A percentile compares a stretch with the other conserved stretches of the same genome.
Conservation (phyloP, 2,329 filamentous ascomycete species). For the Colletotrichum kahawae region DNA sequence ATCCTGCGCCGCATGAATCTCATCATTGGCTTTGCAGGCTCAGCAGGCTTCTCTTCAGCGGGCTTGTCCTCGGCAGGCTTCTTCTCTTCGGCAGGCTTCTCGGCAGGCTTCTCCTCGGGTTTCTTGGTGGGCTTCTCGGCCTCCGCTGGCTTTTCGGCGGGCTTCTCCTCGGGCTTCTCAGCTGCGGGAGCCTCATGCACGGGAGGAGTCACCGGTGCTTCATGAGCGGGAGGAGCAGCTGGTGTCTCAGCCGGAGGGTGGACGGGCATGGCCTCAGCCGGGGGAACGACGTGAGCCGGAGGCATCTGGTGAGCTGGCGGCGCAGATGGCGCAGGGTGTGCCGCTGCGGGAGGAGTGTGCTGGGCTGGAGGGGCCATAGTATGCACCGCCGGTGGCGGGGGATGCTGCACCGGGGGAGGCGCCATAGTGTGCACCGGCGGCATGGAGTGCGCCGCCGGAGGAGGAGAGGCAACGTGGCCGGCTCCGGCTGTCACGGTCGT, state of each 20-base stretch:
- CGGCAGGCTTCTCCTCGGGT: not conserved
- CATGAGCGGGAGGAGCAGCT: not conserved
- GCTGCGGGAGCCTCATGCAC: not conserved
- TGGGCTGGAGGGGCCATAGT: not conserved
- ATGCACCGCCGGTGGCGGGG: not conserved
- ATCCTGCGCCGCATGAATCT: not conserved
- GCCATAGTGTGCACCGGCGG: not conserved
- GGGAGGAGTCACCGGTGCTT: not conserved
- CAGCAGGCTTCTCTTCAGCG: not conserved
- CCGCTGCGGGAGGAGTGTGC: not conserved
- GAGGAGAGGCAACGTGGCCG: not conserved
- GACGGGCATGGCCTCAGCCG: not conserved
- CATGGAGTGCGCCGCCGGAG: not conserved
- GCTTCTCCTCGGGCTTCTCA: not conserved
- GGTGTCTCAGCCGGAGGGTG: slow-evolving; percentile 1
- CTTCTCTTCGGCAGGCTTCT: not conserved
- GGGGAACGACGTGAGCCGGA: not conserved
- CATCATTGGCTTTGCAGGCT: slow-evolving; percentile 3
- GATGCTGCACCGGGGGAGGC: not conserved
- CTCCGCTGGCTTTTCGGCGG: not conserved
- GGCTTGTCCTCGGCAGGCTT: not conserved
- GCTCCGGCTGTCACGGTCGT: not conserved
- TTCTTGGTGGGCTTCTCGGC: not conserved
- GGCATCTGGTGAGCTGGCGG: not conserved
- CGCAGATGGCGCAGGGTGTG: not conserved